Percentiles rank a stretch among this genome's conserved stretches.
Conservation (phyloP, 345 rosid genomes). For the Kernera saxatilis region DNA sequence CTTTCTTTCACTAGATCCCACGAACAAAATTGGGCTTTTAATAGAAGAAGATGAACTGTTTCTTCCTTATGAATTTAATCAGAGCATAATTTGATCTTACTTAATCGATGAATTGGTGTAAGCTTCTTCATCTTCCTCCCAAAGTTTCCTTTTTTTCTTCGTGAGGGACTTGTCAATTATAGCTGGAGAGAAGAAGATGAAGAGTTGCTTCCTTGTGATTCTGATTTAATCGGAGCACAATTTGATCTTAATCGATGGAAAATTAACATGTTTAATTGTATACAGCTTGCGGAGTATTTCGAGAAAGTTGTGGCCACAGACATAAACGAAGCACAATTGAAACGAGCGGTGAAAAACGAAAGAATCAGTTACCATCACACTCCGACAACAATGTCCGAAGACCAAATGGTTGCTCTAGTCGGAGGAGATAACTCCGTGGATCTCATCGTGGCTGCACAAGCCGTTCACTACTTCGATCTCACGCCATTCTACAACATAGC, state of each 20-base stretch:
- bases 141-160: too few relatives aligned
- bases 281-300: slow-evolving; percentile 59
- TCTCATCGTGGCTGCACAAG: slow-evolving; percentile 31
- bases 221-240: neutral
- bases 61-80: too few relatives aligned
- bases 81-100: neutral
- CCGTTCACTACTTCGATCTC: slow-evolving; percentile 31
- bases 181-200: neutral
- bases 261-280: neutral
- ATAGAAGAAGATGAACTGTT: too few relatives aligned
- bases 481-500: slow-evolving; percentile 24
- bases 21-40: too few relatives aligned
- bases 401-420: slow-evolving; percentile 37
- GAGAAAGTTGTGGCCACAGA: slow-evolving; percentile 57
- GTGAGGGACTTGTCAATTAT: too few relatives aligned
- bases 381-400: slow-evolving; percentile 43
- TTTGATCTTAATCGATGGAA: neutral
- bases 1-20: neutral
- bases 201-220: neutral
- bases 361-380: slow-evolving; percentile 46
- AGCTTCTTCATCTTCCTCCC: too few relatives aligned
- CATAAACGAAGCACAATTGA: slow-evolving; percentile 48
- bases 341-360: slow-evolving; percentile 41
- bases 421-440: slow-evolving; percentile 58
- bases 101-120: too few relatives aligned